Percentiles rank a stretch among this genome's conserved stretches.
These are phyloP conservation scores for Septoria linicola DNA, from an alignment of 2,329 filamentous ascomycete genomes.

Conservation along the genomic window DNA sequence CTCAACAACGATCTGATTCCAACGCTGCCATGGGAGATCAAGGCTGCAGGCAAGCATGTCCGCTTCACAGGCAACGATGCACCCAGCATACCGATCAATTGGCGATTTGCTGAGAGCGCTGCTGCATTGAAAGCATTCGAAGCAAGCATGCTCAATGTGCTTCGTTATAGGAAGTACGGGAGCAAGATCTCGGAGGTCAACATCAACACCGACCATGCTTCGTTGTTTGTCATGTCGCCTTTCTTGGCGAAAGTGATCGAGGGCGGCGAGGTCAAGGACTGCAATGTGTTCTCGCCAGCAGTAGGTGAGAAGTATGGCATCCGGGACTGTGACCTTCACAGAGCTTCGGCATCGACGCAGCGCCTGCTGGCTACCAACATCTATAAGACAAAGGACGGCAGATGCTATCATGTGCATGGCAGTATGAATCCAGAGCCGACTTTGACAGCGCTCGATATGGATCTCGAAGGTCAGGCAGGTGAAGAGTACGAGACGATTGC, in stretches of 20 bases:
- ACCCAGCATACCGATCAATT: conserved; percentile 55
- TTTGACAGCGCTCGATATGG: conserved; percentile 39
- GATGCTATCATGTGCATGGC: conserved; percentile 51
- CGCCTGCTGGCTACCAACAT: conserved; percentile 45
- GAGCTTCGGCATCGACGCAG: conserved; percentile 14
- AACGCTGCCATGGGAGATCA: conserved; percentile 40
- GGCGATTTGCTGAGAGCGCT: conserved; percentile 55
- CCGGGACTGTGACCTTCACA: conserved; percentile 21
- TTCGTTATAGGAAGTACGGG: conserved; percentile 23
- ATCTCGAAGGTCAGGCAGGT: conserved; percentile 31
- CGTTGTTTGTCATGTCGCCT: conserved; percentile 30
- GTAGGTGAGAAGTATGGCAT: conserved; percentile 17
- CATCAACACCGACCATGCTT: conserved; percentile 27
- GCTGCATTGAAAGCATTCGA: conserved; percentile 39
- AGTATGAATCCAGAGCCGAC: conserved; percentile 49
- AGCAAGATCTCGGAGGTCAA: conserved; percentile 18
- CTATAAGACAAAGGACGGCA: conserved; percentile 48
- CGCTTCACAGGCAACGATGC: conserved; percentile 45
- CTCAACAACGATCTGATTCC: conserved; percentile 46
- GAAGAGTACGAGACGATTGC: conserved; percentile 44
- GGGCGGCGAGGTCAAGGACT: background rate
- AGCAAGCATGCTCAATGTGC: conserved; percentile 25
- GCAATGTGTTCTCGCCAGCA: background rate
- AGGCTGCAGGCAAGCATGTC: conserved; percentile 40
- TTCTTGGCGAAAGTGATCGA: conserved; percentile 19